Percentiles rank a stretch among this genome's conserved stretches.
These are phyloP conservation scores for Hymenotorrendiella dingleyae DNA, from an alignment of 2,329 filamentous ascomycete species.

Conservation along the genomic window DNA sequence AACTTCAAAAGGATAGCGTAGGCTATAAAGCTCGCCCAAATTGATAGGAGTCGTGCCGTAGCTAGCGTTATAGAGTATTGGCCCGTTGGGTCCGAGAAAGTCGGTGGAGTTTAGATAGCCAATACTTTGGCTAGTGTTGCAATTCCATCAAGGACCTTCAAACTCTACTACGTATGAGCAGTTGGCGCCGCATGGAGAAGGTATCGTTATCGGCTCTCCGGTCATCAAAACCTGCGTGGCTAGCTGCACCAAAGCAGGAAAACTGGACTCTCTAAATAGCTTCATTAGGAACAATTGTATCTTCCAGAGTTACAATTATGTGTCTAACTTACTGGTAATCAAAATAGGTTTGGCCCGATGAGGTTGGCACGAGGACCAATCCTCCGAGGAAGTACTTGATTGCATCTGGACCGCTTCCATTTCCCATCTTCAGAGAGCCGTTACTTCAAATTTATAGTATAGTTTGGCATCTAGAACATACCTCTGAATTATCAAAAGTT, in stretches of 20 bases:
- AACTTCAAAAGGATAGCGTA: too few species aligned
- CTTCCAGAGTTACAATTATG: too few species aligned
- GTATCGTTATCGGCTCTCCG: conserved; percentile 11
- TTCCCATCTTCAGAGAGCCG: conserved; percentile 17
- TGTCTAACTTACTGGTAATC: conserved; percentile 7
- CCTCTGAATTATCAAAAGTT: conserved; percentile 22
- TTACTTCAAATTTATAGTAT: background rate
- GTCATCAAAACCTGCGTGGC: conserved; percentile 14
- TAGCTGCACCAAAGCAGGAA: too few species aligned
- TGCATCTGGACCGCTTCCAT: conserved; percentile 15
- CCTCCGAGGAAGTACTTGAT: conserved; percentile 9
- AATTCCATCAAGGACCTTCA: too few species aligned
- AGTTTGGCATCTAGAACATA: conserved; percentile 4
- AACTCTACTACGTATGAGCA: conserved; percentile 16
- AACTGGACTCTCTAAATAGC: too few species aligned
- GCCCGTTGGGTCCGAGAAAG: too few species aligned
- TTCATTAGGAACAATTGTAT: too few species aligned
- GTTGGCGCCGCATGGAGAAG: conserved; percentile 18
- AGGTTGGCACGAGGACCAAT: background rate
- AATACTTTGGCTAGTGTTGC: too few species aligned
- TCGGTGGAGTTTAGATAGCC: too few species aligned
- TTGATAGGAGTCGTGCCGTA: too few species aligned
- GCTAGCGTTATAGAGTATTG: too few species aligned
- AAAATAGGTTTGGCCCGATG: background rate
- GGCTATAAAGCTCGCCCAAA: too few species aligned